These are phyloP conservation scores for Axilococcus clingmanii DNA, from an alignment of 139 green algal genomes.

Conservation along the genomic window DNA sequence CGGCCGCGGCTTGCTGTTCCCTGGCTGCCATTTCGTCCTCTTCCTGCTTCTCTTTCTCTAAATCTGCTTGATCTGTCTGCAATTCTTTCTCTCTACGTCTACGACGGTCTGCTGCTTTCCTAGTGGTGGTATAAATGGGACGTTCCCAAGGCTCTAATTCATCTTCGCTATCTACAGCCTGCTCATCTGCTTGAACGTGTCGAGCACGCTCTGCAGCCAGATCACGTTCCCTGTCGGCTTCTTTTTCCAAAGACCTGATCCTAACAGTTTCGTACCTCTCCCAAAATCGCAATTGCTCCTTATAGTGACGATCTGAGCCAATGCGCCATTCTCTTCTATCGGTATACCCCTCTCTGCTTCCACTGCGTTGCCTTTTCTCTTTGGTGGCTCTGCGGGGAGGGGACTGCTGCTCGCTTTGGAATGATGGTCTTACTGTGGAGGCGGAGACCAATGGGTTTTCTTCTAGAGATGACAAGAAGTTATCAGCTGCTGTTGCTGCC, in stretches of 20 bases:
- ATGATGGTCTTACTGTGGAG: too few species aligned
- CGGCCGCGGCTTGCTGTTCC: too few species aligned
- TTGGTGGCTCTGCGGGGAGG: too few species aligned
- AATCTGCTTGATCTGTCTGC: not conserved
- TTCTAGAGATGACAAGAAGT: slow-evolving; percentile 25
- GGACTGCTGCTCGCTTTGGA: too few species aligned
- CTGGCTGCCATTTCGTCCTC: slow-evolving; percentile 2
- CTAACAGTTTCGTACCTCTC: not conserved
- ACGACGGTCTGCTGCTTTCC: not conserved
- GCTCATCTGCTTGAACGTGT: slow-evolving; percentile 4
- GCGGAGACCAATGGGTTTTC: not conserved
- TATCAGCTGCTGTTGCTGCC: slow-evolving; percentile 21
- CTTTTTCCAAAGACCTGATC: not conserved
- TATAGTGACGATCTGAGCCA: not conserved
- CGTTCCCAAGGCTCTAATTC: not conserved
- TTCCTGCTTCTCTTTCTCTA: not conserved
- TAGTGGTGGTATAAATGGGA: not conserved
- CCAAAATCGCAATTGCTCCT: not conserved
- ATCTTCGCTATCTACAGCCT: not conserved
- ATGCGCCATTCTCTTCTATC: slow-evolving; percentile 3
- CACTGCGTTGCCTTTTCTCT: too few species aligned
- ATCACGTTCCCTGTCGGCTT: not conserved
- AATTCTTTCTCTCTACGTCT: slow-evolving; percentile 1
- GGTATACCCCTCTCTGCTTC: not conserved
- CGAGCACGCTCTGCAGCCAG: not conserved